Evolutionary conservation across 495 filamentous ascomycete species (phyloP), one percentile per base, ranked within the genome.

Genomic region (Talaromyces liani): DNA sequence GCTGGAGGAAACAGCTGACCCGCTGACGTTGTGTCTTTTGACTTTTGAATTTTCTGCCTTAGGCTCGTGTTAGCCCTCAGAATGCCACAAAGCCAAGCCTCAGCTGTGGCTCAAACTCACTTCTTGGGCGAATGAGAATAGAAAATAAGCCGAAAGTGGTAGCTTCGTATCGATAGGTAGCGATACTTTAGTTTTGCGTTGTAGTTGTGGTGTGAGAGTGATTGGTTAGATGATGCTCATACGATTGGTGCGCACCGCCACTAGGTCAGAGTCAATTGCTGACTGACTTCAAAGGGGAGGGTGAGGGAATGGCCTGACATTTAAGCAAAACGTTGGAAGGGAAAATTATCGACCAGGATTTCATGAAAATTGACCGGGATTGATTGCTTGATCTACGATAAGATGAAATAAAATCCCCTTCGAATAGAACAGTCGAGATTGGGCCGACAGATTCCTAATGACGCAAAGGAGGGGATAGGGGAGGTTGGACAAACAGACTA

Each of bases 21-120:
- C 53, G 53, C 53, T 56, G 53, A 56, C 53, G 53, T 56, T 56
- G 22, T 56, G 53, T 56, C 27, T 56, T 27, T 24, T 24, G 22
- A 24, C 27, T 56, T 27, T 24, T 24, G 22, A 24, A 24, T 24
- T 24, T 56, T 14, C 24, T 56, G 53, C 53, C 53, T 56, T 56
- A 56, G 53, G 53, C 53, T 49, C 45, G n/a, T 56, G 53, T 56
- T 56, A 27, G 22, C 53, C 53, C 53, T 49, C 45, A 49, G 45
- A 20, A 49, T 49, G 45, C 45, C 18, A 20, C 45, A 20, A 49
- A 20, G 45, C 45, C 53, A 56, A 56, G 56, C 56, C 56, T 58
- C 56, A 58, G 29, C 31, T 36, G 56, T 58, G 56, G 56, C 56
- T 36, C 10, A 29, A 29, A 55, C 51, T 25, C 51, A 55, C 51